Conservation (phyloP, 768 basidiomycete genomes). For the Sarcomyxa edulis region DNA sequence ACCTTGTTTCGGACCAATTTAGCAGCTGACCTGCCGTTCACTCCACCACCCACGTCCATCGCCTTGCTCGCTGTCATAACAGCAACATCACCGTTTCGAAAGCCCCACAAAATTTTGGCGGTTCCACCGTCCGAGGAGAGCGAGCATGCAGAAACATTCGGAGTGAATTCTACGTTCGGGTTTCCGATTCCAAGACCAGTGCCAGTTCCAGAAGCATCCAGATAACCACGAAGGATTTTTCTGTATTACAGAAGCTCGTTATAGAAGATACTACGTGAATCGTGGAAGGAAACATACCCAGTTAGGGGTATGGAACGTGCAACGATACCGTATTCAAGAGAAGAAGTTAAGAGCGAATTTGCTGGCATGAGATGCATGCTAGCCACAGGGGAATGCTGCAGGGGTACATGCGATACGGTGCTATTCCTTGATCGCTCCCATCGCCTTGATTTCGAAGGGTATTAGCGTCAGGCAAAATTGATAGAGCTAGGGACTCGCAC, state of each 20-base stretch:
- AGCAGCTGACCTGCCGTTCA: constrained; percentile 26
- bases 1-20: constrained; percentile 43
- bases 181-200: constrained; percentile 63
- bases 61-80: constrained; percentile 51
- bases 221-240: constrained; percentile 62
- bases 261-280: no score
- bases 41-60: constrained; percentile 44
- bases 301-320: constrained; percentile 67
- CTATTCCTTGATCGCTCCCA: constrained; percentile 63
- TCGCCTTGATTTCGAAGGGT: constrained; percentile 36
- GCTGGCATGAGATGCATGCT: constrained; percentile 55
- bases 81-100: constrained; percentile 60
- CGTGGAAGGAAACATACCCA: no score
- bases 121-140: constrained; percentile 60
- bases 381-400: constrained; percentile 46
- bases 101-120: constrained; percentile 72
- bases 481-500: constrained; percentile 29
- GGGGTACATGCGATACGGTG: constrained; percentile 59
- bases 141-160: constrained; percentile 55
- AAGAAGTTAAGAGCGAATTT: constrained; percentile 51
- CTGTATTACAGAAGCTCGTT: no score
- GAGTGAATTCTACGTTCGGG: constrained; percentile 70
- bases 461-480: constrained; percentile 1
- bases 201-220: constrained; percentile 57
- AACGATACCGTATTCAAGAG: constrained; percentile 64